Evolutionary conservation across 352 stramenopile genomes (phyloP).

Genomic region (Globisporangium radiosum): DNA sequence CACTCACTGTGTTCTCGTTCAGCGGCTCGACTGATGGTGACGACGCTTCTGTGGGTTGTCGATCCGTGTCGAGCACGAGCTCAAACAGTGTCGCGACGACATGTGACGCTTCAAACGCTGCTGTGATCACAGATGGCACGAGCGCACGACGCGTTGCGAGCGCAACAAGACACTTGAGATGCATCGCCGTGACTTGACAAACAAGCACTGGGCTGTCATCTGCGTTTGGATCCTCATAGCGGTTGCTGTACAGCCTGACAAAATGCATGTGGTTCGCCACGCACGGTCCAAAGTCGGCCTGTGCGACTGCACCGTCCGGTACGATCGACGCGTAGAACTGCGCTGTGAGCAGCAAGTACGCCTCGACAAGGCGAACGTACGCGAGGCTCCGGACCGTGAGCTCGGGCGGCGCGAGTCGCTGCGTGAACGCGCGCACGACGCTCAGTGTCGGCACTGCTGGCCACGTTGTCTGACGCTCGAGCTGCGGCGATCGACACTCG

Average conservation of each 20-base stretch:
- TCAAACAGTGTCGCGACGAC: constrained; percentile 19
- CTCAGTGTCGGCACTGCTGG: not conserved
- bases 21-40: no score
- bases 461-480: constrained; percentile 2
- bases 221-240: constrained; percentile 7
- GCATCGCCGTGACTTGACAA: constrained; percentile 19
- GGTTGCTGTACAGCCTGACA: constrained; percentile 20
- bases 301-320: constrained; percentile 8
- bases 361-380: constrained; percentile 19
- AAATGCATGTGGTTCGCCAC: constrained; percentile 24
- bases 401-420: not conserved
- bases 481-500: no score
- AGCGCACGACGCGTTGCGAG: constrained; percentile 25
- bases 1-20: no score
- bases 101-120: constrained; percentile 17
- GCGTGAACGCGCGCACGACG: constrained; percentile 2
- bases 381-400: constrained; percentile 1
- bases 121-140: constrained; percentile 17
- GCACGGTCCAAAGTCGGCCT: constrained; percentile 18
- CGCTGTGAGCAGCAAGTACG: constrained; percentile 23
- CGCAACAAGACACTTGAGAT: constrained; percentile 30
- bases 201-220: constrained; percentile 17
- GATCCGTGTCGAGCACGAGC: not conserved
- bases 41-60: no score
- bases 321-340: constrained; percentile 23